Evolutionary conservation across 257 asterid species (phyloP).

Genomic region (Scutellaria minor): DNA sequence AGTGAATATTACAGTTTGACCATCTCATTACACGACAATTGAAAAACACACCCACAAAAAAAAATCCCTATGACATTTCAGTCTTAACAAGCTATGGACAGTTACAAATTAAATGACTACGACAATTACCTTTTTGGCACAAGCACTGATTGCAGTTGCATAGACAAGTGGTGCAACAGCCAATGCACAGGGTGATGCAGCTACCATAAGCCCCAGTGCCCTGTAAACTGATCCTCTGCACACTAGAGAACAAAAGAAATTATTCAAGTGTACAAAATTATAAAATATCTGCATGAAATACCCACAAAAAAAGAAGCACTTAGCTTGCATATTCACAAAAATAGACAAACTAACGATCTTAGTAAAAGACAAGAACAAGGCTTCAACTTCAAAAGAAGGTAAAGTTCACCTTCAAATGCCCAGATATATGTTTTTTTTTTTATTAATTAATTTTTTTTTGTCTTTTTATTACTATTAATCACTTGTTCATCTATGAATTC

Average conservation of each 20-base stretch:
- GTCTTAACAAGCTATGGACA: conserved; percentile 11
- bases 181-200: conserved; percentile 99
- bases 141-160: conserved; percentile 98
- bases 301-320: not conserved
- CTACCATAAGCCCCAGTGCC: conserved; percentile 98
- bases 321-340: not conserved
- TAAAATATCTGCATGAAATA: conserved; percentile 14
- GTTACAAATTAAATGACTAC: conserved; percentile 26
- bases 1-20: conserved; percentile 22
- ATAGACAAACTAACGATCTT: conserved; percentile 5
- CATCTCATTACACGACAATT: not conserved
- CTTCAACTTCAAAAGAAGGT: conserved; percentile 17
- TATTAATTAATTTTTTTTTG: not conserved
- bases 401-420: not conserved
- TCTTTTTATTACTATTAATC: conserved; percentile 11
- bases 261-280: conserved; percentile 20
- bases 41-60: not conserved
- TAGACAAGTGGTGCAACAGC: conserved; percentile 97
- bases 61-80: not conserved
- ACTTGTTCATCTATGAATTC: conserved; percentile 12
- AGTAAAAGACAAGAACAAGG: not conserved
- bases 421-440: not conserved
- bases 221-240: conserved; percentile 98
- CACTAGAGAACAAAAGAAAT: conserved; percentile 53
- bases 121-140: conserved; percentile 82